A percentile compares a stretch with the other conserved stretches of the same genome.
These are phyloP conservation scores for Delphinella strobiligena DNA, from an alignment of 2,329 filamentous ascomycete species.

Conservation along the genomic window DNA sequence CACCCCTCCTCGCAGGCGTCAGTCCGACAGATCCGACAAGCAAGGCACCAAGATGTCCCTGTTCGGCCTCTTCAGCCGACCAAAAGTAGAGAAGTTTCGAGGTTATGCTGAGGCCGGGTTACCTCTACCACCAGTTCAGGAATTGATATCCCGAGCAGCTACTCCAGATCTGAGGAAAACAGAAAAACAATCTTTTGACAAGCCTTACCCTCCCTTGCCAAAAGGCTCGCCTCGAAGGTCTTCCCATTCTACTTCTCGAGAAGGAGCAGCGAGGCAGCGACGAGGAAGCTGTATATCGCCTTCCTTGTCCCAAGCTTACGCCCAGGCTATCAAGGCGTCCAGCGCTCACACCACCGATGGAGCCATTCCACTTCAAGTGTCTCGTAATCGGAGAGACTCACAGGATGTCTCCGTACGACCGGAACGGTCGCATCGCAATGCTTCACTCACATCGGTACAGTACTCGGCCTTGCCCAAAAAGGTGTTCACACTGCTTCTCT, in stretches of 20 bases:
- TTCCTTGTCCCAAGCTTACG: constrained; percentile 76
- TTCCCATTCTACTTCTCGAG: no score
- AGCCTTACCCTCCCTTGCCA: neutral
- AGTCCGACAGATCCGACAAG: neutral
- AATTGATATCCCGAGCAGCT: constrained; percentile 5
- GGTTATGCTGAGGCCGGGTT: constrained; percentile 34
- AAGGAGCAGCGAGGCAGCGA: no score
- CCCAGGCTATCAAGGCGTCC: constrained; percentile 56
- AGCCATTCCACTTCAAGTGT: neutral
- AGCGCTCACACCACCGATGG: neutral
- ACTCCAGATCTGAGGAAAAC: neutral
- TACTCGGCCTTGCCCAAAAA: constrained; percentile 32
- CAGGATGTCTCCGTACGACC: neutral
- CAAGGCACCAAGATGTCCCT: constrained; percentile 32
- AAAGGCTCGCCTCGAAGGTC: neutral
- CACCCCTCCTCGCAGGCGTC: neutral
- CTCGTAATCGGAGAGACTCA: neutral
- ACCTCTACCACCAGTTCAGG: constrained; percentile 1
- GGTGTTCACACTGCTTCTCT: constrained; percentile 58
- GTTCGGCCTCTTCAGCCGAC: constrained; percentile 37
- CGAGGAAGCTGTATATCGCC: constrained; percentile 37
- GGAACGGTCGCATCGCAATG: neutral
- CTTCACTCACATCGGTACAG: neutral
- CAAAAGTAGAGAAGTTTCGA: constrained; percentile 35
- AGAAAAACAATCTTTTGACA: neutral